Evolutionary conservation across 2,329 filamentous ascomycete species (phyloP).

Genomic region (Albophoma yamanashiensis): DNA sequence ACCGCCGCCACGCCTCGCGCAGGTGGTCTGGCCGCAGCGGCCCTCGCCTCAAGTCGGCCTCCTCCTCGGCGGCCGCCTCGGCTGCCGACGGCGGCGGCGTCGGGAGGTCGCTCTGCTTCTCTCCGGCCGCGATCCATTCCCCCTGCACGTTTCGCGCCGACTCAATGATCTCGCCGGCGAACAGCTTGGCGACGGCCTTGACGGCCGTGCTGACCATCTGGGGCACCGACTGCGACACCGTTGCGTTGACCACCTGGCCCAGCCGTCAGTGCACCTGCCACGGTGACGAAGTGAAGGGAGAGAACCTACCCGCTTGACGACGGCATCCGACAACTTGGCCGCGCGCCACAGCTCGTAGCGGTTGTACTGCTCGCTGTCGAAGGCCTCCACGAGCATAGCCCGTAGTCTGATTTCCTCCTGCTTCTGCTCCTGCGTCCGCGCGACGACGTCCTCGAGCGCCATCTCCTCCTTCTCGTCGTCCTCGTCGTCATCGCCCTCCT

Average conservation of each 20-base stretch:
- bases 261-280: background rate
- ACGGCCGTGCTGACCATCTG: constrained; percentile 66
- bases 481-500: constrained; percentile 42
- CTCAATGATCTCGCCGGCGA: constrained; percentile 67
- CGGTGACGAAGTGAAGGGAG: background rate
- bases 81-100: constrained; percentile 26
- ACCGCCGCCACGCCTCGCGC: constrained; percentile 60
- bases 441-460: constrained; percentile 46
- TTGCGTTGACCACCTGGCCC: constrained; percentile 61
- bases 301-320: constrained; percentile 52
- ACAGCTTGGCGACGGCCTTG: constrained; percentile 65
- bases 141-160: constrained; percentile 58
- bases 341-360: constrained; percentile 63
- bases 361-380: constrained; percentile 56
- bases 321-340: constrained; percentile 56
- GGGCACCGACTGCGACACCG: constrained; percentile 69
- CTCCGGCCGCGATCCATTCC: constrained; percentile 55
- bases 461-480: constrained; percentile 47
- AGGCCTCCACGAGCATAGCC: constrained; percentile 52
- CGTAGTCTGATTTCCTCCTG: constrained; percentile 47
- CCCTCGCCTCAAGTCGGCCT: constrained; percentile 27
- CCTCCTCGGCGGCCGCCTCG: constrained; percentile 20
- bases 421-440: constrained; percentile 56
- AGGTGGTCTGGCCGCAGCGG: constrained; percentile 66
- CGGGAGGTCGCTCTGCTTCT: constrained; percentile 44